A percentile compares a stretch with the other conserved stretches of the same genome.
Conservation (phyloP, 768 basidiomycete species). For the Lepiota venenata region DNA sequence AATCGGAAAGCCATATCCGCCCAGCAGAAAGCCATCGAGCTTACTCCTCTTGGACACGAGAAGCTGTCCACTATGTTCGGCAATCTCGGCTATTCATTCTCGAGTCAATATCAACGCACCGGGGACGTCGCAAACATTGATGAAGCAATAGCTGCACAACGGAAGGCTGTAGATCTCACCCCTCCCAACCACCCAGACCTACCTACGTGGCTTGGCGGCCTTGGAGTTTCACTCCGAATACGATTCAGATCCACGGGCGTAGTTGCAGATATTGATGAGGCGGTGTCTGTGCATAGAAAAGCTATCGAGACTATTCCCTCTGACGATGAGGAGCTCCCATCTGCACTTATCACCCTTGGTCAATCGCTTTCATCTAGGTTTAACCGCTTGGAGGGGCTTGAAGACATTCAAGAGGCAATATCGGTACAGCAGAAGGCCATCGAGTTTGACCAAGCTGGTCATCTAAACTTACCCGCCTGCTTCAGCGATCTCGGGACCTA, state of each 20-base stretch:
- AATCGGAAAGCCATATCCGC: neutral
- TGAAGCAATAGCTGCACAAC: neutral
- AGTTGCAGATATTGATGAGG: neutral
- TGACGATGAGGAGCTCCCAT: neutral
- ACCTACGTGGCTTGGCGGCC: conserved; percentile 1
- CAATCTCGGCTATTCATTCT: conserved; percentile 2
- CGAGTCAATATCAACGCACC: conserved; percentile 5
- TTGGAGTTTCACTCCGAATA: conserved; percentile 1
- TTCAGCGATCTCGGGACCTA: conserved; percentile 12
- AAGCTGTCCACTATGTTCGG: neutral
- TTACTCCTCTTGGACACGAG: neutral
- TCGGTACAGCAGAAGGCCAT: conserved; percentile 1
- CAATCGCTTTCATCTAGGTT: neutral
- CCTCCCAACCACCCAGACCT: conserved; percentile 3
- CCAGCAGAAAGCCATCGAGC: neutral
- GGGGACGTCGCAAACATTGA: conserved; percentile 12
- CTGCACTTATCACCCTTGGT: neutral
- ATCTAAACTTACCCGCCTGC: neutral
- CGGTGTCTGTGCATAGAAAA: neutral
- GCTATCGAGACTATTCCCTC: neutral
- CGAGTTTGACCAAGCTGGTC: neutral
- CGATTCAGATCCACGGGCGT: conserved; percentile 4
- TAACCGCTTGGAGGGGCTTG: neutral
- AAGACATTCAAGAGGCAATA: neutral
- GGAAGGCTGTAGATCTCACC: conserved; percentile 3